These are phyloP conservation scores for Barnettozyma californica DNA, from an alignment of 805 yeast species.

Conservation along the genomic window DNA sequence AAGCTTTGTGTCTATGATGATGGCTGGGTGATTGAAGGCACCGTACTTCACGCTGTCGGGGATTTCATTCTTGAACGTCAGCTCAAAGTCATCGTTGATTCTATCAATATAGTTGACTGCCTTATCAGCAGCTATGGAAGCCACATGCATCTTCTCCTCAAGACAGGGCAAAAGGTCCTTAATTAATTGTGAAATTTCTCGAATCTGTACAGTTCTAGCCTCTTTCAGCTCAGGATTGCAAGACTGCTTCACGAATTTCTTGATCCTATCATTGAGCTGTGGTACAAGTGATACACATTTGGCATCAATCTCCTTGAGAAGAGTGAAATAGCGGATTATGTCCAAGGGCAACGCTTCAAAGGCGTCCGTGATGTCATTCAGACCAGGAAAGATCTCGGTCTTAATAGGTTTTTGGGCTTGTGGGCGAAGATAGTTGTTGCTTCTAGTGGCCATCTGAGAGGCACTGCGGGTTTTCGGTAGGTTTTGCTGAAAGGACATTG, in stretches of 20 bases:
- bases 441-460: conserved; percentile 4
- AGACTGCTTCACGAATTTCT: conserved; percentile 38
- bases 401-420: conserved; percentile 11
- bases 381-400: conserved; percentile 64
- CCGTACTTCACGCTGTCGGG: conserved; percentile 78
- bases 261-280: conserved; percentile 49
- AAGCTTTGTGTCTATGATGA: conserved; percentile 52
- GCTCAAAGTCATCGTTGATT: conserved; percentile 74
- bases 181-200: conserved; percentile 36
- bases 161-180: conserved; percentile 82
- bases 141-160: conserved; percentile 97
- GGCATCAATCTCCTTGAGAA: conserved; percentile 90
- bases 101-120: conserved; percentile 63
- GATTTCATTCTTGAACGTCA: conserved; percentile 71
- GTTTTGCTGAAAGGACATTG: neutral
- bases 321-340: conserved; percentile 76
- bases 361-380: conserved; percentile 88
- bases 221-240: conserved; percentile 10
- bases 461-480: neutral
- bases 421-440: conserved; percentile 15
- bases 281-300: conserved; percentile 80
- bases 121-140: conserved; percentile 82
- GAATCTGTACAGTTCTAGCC: conserved; percentile 25
- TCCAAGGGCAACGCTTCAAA: conserved; percentile 87
- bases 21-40: conserved; percentile 86